Evolutionary conservation across 148 eudicot species (phyloP).

Genomic region (Spergularia bocconei): DNA sequence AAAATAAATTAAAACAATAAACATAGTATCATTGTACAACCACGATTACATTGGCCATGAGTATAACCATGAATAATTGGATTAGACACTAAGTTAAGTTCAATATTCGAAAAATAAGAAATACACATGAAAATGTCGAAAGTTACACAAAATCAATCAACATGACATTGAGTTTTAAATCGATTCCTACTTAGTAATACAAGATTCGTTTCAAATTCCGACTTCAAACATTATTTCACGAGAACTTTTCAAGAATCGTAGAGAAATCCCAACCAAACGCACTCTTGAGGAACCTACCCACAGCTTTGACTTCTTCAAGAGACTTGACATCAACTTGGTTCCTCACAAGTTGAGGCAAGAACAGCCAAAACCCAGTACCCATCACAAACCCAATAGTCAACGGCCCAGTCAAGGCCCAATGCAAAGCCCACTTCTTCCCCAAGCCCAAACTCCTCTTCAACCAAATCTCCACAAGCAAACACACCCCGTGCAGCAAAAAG

Average conservation of each 20-base stretch:
- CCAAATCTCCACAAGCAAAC: slow-evolving; percentile 34
- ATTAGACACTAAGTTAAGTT: no score
- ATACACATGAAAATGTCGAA: no score
- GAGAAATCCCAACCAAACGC: not conserved
- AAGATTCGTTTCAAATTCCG: not conserved
- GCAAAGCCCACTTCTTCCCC: slow-evolving; percentile 22
- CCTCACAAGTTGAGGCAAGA: slow-evolving; percentile 39
- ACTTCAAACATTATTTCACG: not conserved
- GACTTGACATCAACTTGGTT: slow-evolving; percentile 30
- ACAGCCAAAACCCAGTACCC: slow-evolving; percentile 39
- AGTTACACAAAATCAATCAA: not conserved
- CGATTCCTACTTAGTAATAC: not conserved
- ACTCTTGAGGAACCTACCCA: slow-evolving; percentile 4
- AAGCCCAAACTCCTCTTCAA: slow-evolving; percentile 30
- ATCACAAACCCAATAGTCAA: slow-evolving; percentile 38
- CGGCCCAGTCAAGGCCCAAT: slow-evolving; percentile 33
- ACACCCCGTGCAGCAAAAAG: slow-evolving; percentile 32
- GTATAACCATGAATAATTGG: no score
- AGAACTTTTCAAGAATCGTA: not conserved
- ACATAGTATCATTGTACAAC: no score
- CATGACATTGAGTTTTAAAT: not conserved
- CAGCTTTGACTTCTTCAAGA: slow-evolving; percentile 33
- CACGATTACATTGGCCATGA: no score
- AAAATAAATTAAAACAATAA: no score
- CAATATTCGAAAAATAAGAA: no score